Conservation (phyloP, 176 grass and related monocot genomes). For the Hordeum marinum region DNA sequence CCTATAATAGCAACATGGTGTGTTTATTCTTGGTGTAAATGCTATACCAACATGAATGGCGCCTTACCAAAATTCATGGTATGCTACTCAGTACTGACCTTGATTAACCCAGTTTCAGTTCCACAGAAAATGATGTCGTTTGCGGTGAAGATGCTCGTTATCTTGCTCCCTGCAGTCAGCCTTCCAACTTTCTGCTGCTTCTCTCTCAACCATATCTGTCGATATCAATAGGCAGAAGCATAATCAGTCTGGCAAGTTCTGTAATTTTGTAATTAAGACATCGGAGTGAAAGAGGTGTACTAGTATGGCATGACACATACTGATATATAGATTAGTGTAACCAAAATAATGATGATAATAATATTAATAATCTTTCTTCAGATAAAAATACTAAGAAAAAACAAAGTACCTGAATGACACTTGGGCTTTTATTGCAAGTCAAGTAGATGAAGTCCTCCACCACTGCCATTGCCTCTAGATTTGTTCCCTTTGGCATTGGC, state of each 20-base stretch:
- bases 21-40: neutral
- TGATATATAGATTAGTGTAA: neutral
- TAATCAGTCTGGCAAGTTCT: conserved; percentile 9
- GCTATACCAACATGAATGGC: neutral
- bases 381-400: neutral
- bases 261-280: neutral
- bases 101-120: conserved; percentile 72
- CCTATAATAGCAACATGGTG: conserved; percentile 21
- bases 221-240: conserved; percentile 27
- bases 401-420: conserved; percentile 62
- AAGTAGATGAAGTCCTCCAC: conserved; percentile 98
- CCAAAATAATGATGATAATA: neutral
- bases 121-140: conserved; percentile 88
- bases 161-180: conserved; percentile 82
- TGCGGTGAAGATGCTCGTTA: conserved; percentile 70
- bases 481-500: conserved; percentile 48
- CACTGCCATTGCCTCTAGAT: conserved; percentile 66
- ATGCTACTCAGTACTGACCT: conserved; percentile 54
- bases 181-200: conserved; percentile 83
- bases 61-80: neutral
- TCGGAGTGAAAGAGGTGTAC: neutral
- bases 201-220: conserved; percentile 94
- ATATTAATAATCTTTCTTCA: neutral
- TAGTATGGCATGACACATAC: neutral
- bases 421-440: conserved; percentile 67